phyloP scores from a whole-genome alignment of 1,139 yeast species.

The Blastobotrys malaysiensis region DNA sequence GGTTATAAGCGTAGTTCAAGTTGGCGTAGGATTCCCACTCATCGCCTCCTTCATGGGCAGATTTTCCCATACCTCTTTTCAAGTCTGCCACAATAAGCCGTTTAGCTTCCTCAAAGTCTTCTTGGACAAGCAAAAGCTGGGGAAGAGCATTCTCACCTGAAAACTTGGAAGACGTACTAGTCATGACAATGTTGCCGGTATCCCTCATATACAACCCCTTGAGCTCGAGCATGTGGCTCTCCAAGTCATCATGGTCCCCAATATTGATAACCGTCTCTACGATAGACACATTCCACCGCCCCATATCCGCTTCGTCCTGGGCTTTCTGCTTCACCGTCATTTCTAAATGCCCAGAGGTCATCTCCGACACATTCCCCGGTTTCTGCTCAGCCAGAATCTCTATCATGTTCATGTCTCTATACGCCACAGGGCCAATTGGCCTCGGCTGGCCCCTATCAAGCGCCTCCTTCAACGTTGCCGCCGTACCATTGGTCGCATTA shows the following conservation, averaged over 20 bases:
- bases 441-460: not conserved
- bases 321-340: not conserved
- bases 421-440: not conserved
- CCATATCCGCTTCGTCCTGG: not conserved
- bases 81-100: slow-evolving; percentile 29
- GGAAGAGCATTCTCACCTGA: slow-evolving; percentile 58
- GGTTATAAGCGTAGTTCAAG: slow-evolving; percentile 24
- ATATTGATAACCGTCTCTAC: slow-evolving; percentile 20
- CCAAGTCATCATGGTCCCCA: slow-evolving; percentile 17
- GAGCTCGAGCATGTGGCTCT: slow-evolving; percentile 36
- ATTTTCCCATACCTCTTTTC: slow-evolving; percentile 1
- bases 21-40: not conserved
- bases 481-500: not conserved
- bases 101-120: slow-evolving; percentile 41
- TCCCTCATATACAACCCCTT: slow-evolving; percentile 67
- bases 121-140: slow-evolving; percentile 39
- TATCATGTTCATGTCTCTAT: not conserved
- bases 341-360: not conserved
- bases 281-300: slow-evolving; percentile 18
- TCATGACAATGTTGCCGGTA: slow-evolving; percentile 60
- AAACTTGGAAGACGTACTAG: slow-evolving; percentile 69
- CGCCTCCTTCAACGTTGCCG: not conserved
- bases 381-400: not conserved
- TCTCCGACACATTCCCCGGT: not conserved
- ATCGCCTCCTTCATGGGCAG: not conserved